Conservation (phyloP, 169 alveolate genomes). For the Cystoisospora suis region DNA sequence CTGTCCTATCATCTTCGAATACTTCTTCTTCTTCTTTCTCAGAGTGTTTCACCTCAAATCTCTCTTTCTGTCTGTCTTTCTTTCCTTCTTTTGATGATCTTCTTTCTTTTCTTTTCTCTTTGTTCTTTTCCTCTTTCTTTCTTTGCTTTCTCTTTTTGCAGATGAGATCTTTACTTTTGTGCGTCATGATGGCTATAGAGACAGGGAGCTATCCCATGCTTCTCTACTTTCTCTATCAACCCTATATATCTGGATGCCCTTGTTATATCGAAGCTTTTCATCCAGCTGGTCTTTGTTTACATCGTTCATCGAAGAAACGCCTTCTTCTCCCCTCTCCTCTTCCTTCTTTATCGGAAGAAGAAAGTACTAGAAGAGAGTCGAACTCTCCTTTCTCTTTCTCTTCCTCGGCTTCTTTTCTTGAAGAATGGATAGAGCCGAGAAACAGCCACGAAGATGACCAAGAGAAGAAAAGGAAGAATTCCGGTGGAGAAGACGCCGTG, state of each 20-base stretch:
- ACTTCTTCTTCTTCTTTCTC: not conserved
- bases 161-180: not conserved
- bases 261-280: no score
- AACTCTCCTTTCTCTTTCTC: not conserved
- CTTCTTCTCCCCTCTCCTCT: not conserved
- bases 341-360: no score
- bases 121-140: not conserved
- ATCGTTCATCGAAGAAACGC: not conserved
- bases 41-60: not conserved
- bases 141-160: not conserved
- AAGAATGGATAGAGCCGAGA: no score
- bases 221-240: constrained; percentile 9
- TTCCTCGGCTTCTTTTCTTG: not conserved
- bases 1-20: no score
- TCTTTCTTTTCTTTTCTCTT: not conserved
- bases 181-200: not conserved
- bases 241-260: not conserved
- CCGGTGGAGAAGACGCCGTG: no score
- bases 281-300: no score
- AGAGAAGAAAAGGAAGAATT: no score
- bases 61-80: not conserved
- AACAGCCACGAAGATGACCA: no score
- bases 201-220: not conserved
- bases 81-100: not conserved
- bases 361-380: no score